Conservation (phyloP, 164 flowering plant species). For the Euptelea pleiosperma region DNA sequence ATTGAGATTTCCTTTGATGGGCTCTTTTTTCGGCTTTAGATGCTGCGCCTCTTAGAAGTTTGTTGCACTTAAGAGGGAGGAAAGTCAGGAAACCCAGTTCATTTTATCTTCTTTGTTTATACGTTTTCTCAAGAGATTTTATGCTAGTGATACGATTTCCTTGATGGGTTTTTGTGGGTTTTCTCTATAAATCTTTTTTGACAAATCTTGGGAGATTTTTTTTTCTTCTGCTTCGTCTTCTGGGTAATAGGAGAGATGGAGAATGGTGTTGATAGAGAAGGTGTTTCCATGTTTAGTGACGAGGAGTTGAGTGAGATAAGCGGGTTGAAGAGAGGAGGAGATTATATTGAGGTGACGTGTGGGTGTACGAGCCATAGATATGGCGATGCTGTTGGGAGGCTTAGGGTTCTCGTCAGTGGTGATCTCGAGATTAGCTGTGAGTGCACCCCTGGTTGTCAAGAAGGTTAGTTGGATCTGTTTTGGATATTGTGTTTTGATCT, state of each 20-base stretch:
- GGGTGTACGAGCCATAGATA: constrained; percentile 85
- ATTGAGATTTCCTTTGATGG: constrained; percentile 11
- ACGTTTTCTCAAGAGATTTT: constrained; percentile 4
- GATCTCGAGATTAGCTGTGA: constrained; percentile 76
- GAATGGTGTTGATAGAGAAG: constrained; percentile 35
- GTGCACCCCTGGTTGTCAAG: constrained; percentile 78
- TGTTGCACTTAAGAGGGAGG: too few species aligned
- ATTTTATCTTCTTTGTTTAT: too few species aligned
- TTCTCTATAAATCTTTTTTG: constrained; percentile 7
- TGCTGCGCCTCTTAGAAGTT: too few species aligned
- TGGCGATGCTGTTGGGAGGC: constrained; percentile 88
- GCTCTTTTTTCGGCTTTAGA: neutral
- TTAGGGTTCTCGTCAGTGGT: constrained; percentile 73
- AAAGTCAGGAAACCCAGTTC: too few species aligned
- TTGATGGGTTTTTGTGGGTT: constrained; percentile 21
- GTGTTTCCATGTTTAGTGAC: constrained; percentile 46
- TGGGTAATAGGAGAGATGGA: constrained; percentile 25
- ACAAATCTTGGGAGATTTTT: constrained; percentile 4
- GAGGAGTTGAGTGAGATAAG: constrained; percentile 74
- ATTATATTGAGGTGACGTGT: constrained; percentile 67
- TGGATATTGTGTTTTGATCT: neutral
- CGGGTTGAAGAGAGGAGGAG: constrained; percentile 59
- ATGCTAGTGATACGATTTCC: neutral
- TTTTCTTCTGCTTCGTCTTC: constrained; percentile 3
- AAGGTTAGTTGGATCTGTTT: constrained; percentile 32